Evolutionary conservation across 129 eudicot species (phyloP), one percentile per base, ranked within the genome.

Genomic region (Flaveria ramosissima): DNA sequence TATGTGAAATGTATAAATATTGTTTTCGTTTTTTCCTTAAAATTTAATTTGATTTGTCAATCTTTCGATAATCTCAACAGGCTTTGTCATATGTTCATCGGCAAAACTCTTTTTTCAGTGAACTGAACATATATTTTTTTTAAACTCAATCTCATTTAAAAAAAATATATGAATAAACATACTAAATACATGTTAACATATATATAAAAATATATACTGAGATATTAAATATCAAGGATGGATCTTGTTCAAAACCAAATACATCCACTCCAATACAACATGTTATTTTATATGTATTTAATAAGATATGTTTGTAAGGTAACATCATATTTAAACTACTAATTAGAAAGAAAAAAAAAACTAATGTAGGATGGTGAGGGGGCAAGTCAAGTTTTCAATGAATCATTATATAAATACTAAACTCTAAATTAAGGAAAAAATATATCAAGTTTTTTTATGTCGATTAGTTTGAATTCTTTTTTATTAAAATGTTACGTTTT

Each of bases 241-340:
- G 65, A 21, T 59, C 36, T 59, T 59, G 32, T 59, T 59, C 32
- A 59, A 59, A 59, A 59, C 65, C 65, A 59, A 56, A 56, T 23
- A 59, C 65, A 23, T 21, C 36, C 65, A 23, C 3, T 24, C 16
- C 65, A 59, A 59, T 11, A 12, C 20, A 56, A 56, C 65, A 8
- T 59, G 65, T 23, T 59, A 23, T 3, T 59, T 23, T 23, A 59
- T 2, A 59, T 59, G 30, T 23, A 57, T 57, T 21, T 57, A 9
- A 45, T 45, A 45, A 45, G 65, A 59, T 59, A 21, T 59, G 39
- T 59, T 59, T 59, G n/a, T 23, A 57, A 57, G 64, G 36, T 57
- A 57, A 57, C 27, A 57, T 10, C 32, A 20, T 21, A 57, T 57
- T 20, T 57, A 57, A 57, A 57, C 15, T 5, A 21, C 23, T 21